phyloP scores from a whole-genome alignment of 805 yeast genomes.

The Ogataea paraovalis region DNA sequence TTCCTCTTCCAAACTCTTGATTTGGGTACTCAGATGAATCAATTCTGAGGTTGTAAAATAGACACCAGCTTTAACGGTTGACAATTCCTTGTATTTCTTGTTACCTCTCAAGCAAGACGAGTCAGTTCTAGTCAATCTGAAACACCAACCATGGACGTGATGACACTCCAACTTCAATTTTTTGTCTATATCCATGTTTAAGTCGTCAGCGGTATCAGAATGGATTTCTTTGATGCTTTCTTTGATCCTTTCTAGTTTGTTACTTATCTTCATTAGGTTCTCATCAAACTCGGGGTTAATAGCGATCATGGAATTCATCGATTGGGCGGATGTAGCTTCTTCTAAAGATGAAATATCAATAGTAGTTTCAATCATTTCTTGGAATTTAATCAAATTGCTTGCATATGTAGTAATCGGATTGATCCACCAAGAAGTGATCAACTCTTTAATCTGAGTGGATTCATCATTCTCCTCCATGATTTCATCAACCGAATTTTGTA shows the following conservation, averaged over 20 bases:
- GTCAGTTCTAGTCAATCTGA: constrained; percentile 87
- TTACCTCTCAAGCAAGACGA: constrained; percentile 70
- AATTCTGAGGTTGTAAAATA: constrained; percentile 76
- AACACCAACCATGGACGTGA: constrained; percentile 88
- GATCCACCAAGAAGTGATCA: constrained; percentile 53
- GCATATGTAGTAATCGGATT: constrained; percentile 48
- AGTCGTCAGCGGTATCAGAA: constrained; percentile 61
- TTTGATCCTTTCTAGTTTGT: constrained; percentile 51
- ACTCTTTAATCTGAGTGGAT: constrained; percentile 23
- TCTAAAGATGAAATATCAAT: constrained; percentile 82
- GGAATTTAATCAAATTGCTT: constrained; percentile 57
- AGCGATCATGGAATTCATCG: constrained; percentile 43
- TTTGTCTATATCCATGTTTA: constrained; percentile 79
- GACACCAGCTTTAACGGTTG: constrained; percentile 94
- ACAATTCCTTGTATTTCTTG: constrained; percentile 66
- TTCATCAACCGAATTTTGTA: constrained; percentile 42
- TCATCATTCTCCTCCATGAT: constrained; percentile 16
- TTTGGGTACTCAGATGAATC: constrained; percentile 54
- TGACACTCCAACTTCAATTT: constrained; percentile 88
- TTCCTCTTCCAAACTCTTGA: constrained; percentile 53
- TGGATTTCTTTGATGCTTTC: constrained; percentile 58
- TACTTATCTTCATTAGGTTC: constrained; percentile 56
- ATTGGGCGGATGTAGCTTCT: constrained; percentile 55
- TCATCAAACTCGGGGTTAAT: constrained; percentile 91
- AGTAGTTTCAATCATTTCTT: constrained; percentile 88